Conservation (phyloP, 2,329 filamentous ascomycete genomes). For the Trichoderma arundinaceum region DNA sequence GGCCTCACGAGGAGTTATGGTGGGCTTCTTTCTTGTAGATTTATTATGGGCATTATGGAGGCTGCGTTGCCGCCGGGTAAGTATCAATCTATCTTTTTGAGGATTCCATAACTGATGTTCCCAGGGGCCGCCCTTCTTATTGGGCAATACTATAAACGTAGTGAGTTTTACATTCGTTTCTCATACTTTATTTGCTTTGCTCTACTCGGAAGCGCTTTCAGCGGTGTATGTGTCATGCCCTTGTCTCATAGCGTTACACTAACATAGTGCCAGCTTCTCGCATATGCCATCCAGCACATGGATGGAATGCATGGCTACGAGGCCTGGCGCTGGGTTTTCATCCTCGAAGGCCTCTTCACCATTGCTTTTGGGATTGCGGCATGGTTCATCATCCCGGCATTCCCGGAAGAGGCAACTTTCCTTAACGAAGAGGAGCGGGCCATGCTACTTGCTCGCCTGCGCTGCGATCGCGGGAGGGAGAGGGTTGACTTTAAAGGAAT, state of each 20-base stretch:
- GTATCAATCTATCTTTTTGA: neutral
- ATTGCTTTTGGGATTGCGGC: neutral
- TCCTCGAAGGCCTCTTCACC: constrained; percentile 51
- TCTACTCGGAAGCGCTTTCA: constrained; percentile 9
- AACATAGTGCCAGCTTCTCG: constrained; percentile 40
- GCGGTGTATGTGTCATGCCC: neutral
- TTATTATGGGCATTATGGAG: constrained; percentile 11
- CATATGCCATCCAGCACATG: constrained; percentile 56
- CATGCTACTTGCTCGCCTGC: constrained; percentile 3
- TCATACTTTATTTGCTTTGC: constrained; percentile 18
- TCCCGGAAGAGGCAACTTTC: neutral
- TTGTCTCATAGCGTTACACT: neutral
- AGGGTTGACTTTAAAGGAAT: constrained; percentile 11
- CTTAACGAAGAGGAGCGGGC: neutral
- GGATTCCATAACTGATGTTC: neutral
- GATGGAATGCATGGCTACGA: constrained; percentile 51
- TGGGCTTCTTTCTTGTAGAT: constrained; percentile 11
- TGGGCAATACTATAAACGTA: constrained; percentile 10
- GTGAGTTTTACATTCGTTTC: constrained; percentile 10
- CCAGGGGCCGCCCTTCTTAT: constrained; percentile 7
- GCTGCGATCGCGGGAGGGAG: neutral
- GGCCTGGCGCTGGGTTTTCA: constrained; percentile 58
- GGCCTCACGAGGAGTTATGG: constrained; percentile 13
- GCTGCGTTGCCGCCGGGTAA: neutral
- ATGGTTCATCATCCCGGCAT: constrained; percentile 11